Evolutionary conservation across 2,329 filamentous ascomycete species (phyloP).

Genomic region (Colletotrichum orbiculare): DNA sequence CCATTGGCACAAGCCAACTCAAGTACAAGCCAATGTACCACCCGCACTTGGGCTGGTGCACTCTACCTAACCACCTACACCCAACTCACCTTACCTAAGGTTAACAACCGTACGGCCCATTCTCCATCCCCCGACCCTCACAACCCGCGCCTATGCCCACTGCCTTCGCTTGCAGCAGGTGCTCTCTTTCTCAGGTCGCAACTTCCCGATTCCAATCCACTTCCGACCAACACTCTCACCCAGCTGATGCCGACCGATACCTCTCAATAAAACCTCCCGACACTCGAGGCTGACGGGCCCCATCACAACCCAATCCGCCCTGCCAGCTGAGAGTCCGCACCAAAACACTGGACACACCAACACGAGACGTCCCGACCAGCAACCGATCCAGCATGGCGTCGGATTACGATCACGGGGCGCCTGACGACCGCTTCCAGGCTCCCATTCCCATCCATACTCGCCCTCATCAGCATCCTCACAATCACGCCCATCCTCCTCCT

Average conservation of each 20-base stretch:
- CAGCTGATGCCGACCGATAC: slow-evolving; percentile 39
- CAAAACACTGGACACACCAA: slow-evolving; percentile 20
- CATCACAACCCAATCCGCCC: slow-evolving; percentile 26
- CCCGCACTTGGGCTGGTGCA: no score
- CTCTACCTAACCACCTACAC: not conserved
- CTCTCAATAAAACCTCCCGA: slow-evolving; percentile 34
- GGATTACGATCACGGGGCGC: slow-evolving; percentile 57
- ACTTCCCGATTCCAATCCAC: slow-evolving; percentile 21
- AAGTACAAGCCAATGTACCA: no score
- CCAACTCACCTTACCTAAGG: slow-evolving; percentile 26
- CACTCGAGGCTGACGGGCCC: slow-evolving; percentile 37
- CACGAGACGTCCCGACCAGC: slow-evolving; percentile 1
- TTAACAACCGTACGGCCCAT: slow-evolving; percentile 30
- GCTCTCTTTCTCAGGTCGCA: slow-evolving; percentile 14
- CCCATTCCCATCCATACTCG: slow-evolving; percentile 1
- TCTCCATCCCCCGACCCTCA: slow-evolving; percentile 31
- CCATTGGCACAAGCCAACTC: no score
- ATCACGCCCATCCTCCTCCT: not conserved
- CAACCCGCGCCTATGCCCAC: slow-evolving; percentile 5
- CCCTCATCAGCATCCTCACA: no score
- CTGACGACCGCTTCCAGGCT: slow-evolving; percentile 50
- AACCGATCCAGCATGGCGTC: slow-evolving; percentile 52
- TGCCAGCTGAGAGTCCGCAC: slow-evolving; percentile 36
- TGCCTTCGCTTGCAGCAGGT: slow-evolving; percentile 9
- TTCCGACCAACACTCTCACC: slow-evolving; percentile 10